phyloP scores from a whole-genome alignment of 2,329 filamentous ascomycete species.

The Hymenoscyphus linearis region DNA sequence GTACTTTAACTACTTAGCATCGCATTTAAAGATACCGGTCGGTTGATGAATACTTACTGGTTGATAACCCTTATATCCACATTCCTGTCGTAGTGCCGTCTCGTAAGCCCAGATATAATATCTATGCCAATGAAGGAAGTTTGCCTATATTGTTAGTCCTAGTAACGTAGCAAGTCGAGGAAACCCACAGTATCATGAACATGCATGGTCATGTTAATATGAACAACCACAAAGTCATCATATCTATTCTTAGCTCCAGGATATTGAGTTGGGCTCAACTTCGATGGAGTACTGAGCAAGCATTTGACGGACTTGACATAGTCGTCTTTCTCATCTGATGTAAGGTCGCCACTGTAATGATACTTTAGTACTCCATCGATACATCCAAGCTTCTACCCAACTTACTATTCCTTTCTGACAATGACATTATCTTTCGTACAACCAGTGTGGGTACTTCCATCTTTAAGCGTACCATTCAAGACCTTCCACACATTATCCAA shows the following conservation, averaged over 20 bases:
- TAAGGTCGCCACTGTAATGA: slow-evolving; percentile 10
- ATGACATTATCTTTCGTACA: slow-evolving; percentile 13
- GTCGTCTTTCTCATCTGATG: slow-evolving; percentile 10
- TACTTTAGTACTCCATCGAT: neutral
- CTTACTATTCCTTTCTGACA: slow-evolving; percentile 16
- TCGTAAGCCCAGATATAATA: slow-evolving; percentile 39
- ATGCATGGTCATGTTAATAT: slow-evolving; percentile 32
- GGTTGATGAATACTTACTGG: slow-evolving; percentile 23
- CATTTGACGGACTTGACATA: slow-evolving; percentile 8
- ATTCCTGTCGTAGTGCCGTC: slow-evolving; percentile 36
- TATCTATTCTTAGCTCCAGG: slow-evolving; percentile 34
- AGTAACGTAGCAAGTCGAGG: neutral
- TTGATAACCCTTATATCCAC: slow-evolving; percentile 39
- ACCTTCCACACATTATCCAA: slow-evolving; percentile 16
- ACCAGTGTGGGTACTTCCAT: slow-evolving; percentile 12
- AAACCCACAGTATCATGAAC: slow-evolving; percentile 31
- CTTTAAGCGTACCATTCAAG: slow-evolving; percentile 14
- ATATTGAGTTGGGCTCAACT: slow-evolving; percentile 26
- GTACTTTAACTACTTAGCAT: slow-evolving; percentile 34
- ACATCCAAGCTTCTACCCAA: neutral
- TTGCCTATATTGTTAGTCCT: slow-evolving; percentile 3
- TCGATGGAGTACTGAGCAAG: slow-evolving; percentile 29
- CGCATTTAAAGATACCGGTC: neutral
- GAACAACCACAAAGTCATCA: slow-evolving; percentile 38
- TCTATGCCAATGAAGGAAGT: slow-evolving; percentile 41